Evolutionary conservation across 805 yeast genomes (phyloP), one percentile per base, ranked within the genome.

Genomic region (Candida ponderosae): DNA sequence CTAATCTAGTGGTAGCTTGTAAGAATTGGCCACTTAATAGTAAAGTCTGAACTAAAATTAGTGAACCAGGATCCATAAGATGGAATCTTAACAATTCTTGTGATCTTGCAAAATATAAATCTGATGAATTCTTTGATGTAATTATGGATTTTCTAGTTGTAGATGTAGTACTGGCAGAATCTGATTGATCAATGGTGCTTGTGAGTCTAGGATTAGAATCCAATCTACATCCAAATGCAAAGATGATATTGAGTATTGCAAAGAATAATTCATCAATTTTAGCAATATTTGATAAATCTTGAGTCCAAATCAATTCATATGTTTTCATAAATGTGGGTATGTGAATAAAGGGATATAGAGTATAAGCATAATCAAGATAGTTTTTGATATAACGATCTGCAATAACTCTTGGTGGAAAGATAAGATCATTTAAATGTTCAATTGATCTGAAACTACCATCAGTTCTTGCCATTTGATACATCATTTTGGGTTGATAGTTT

Each of bases 261-360:
- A 43, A 52, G 31, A 52, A 51, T 31, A 47, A 39, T 20, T 49
- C 53, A 32, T 43, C 42, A 10, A 41, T 41, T 19, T 42, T n/a
- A n/a, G n/a, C 47, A 16, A 33, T 31, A 6, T 23, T 11, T 16
- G 27, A 15, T 7, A n/a, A 16, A 16, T 29, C 21, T 15, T 27
- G 27, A 18, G 26, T 35, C 56, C 56, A 51, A 13, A 51, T 32
- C 9, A 38, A 40, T 19, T 50, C 45, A 37, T 51, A 51, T 5
- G 51, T 40, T 4, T 36, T 36, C 47, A 51, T 47, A 29, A 51
- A 51, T 18, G 51, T 45, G 5, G 55, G 54, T 33, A 37, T 37
- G 31, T 52, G 57, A 20, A 52, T 42, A 38, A 52, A 50, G 4
- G 57, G 57, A 28, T 48, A 50, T 18, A 50, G 39, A 10, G 50